Conservation (phyloP, 2,329 filamentous ascomycete species). For the Geosmithia flava region DNA sequence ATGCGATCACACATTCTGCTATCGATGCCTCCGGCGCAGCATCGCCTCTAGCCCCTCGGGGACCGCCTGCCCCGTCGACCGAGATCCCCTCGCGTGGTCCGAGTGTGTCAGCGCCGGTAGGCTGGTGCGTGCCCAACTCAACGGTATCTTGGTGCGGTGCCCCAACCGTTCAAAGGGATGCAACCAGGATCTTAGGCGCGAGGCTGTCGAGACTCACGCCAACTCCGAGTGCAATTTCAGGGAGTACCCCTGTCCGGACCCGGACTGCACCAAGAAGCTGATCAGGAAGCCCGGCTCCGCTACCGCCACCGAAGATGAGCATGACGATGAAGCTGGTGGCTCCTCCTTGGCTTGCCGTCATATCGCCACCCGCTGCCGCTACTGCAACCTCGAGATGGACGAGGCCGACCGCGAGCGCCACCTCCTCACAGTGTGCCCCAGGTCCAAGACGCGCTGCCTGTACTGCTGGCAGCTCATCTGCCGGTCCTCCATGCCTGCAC, state of each 20-base stretch:
- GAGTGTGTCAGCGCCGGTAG: constrained; percentile 28
- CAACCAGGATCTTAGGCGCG: constrained; percentile 33
- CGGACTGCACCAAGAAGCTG: constrained; percentile 37
- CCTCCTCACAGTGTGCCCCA: constrained; percentile 25
- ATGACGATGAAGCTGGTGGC: neutral
- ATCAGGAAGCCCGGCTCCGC: constrained; percentile 27
- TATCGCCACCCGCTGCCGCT: constrained; percentile 34
- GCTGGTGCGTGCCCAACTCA: constrained; percentile 47
- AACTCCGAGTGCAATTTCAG: constrained; percentile 43
- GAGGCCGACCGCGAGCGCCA: constrained; percentile 26
- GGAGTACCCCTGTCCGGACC: constrained; percentile 41
- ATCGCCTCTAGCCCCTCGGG: constrained; percentile 25
- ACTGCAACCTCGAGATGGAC: constrained; percentile 36
- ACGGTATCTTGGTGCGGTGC: constrained; percentile 45
- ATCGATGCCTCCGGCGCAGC: constrained; percentile 36
- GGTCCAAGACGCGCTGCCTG: constrained; percentile 34
- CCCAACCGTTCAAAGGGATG: constrained; percentile 41
- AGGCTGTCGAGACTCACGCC: constrained; percentile 42
- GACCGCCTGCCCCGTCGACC: constrained; percentile 44
- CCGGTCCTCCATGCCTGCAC: constrained; percentile 30
- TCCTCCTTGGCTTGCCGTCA: constrained; percentile 32
- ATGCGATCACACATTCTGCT: constrained; percentile 56
- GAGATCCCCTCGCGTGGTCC: constrained; percentile 26
- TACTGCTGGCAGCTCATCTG: constrained; percentile 32
- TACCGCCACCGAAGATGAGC: constrained; percentile 21